phyloP scores from a whole-genome alignment of 116 monocot genomes.

The Iris pallida region DNA sequence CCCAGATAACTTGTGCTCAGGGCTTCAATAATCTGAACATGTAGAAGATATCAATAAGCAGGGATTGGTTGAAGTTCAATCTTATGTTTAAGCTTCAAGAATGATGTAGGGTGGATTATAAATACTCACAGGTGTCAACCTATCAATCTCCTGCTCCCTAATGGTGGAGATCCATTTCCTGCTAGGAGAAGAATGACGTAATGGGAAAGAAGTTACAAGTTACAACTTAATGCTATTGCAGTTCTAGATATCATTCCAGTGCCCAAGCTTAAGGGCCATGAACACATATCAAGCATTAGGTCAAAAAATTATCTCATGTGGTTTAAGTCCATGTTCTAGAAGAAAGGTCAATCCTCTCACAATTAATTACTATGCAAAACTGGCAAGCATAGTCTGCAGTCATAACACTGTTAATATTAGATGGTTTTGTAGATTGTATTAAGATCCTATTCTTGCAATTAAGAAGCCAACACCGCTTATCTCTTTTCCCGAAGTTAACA shows the following conservation, averaged over 20 bases:
- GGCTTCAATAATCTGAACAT: constrained; percentile 84
- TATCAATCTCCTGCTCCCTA: constrained; percentile 77
- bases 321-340: too few species aligned
- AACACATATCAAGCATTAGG: neutral
- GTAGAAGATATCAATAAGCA: constrained; percentile 3
- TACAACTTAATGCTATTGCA: neutral
- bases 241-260: neutral
- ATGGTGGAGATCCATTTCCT: constrained; percentile 87
- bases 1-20: constrained; percentile 76
- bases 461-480: too few species aligned
- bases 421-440: too few species aligned
- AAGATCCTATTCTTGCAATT: too few species aligned
- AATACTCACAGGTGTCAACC: constrained; percentile 83
- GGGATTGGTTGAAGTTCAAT: constrained; percentile 1
- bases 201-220: neutral
- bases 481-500: too few species aligned
- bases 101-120: constrained; percentile 1
- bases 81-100: neutral
- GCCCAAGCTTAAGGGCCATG: neutral
- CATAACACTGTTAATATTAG: too few species aligned
- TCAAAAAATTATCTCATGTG: too few species aligned
- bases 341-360: too few species aligned
- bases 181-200: constrained; percentile 3
- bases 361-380: too few species aligned
- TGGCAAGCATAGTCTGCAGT: too few species aligned